Conservation (phyloP, 371 early-diverging fungal genomes). For the Batkoa obscura region DNA sequence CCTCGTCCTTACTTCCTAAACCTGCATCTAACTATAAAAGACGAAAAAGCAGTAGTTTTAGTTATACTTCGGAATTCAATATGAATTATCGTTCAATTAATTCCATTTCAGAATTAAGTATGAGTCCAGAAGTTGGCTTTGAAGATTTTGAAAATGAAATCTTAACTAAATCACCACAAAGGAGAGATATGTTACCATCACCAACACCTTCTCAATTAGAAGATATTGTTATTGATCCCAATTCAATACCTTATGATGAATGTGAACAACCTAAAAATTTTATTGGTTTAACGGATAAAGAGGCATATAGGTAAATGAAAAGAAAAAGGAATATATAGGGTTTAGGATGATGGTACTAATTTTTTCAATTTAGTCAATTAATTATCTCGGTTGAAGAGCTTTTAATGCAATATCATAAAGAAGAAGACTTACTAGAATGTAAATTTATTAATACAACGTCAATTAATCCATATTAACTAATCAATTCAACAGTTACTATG, state of each 20-base stretch:
- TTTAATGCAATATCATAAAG: neutral
- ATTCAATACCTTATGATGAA: neutral
- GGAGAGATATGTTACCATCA: constrained; percentile 6
- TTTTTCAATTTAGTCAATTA: neutral
- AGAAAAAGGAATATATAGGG: too few species aligned
- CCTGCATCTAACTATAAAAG: too few species aligned
- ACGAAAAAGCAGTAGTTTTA: too few species aligned
- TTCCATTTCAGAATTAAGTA: too few species aligned
- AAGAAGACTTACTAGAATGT: constrained; percentile 3
- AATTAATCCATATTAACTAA: neutral
- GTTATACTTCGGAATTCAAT: too few species aligned
- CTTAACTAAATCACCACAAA: neutral
- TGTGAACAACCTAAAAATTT: neutral
- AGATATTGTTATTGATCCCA: constrained; percentile 4
- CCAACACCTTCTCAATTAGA: constrained; percentile 4
- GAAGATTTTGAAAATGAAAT: neutral
- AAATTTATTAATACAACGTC: neutral
- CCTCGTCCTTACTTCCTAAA: too few species aligned
- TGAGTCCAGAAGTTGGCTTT: too few species aligned
- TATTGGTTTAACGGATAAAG: constrained; percentile 5
- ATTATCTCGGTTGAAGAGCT: constrained; percentile 5
- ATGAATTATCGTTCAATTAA: too few species aligned
- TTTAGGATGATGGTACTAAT: neutral
- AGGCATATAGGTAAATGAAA: constrained; percentile 5
- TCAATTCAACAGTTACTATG: neutral